These are phyloP conservation scores for Boletellus emodensis DNA, from an alignment of 768 basidiomycete species.

Conservation along the genomic window DNA sequence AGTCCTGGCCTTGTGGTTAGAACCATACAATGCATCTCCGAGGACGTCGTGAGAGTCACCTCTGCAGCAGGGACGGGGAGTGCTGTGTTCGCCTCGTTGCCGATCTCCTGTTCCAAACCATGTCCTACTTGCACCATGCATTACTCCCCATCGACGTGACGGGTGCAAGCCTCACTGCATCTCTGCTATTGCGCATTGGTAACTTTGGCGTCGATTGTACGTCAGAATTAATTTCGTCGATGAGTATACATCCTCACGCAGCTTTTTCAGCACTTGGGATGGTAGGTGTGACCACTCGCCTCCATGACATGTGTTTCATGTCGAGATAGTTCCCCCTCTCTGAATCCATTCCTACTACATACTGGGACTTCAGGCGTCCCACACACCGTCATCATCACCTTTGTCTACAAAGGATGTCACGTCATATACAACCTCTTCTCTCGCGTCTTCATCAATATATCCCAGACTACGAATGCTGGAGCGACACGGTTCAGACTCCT, in stretches of 20 bases:
- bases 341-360: too few species aligned
- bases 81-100: slow-evolving; percentile 81
- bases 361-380: slow-evolving; percentile 46
- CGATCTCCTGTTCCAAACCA: slow-evolving; percentile 76
- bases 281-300: slow-evolving; percentile 69
- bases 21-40: slow-evolving; percentile 39
- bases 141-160: slow-evolving; percentile 73
- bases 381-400: slow-evolving; percentile 76
- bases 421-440: slow-evolving; percentile 78
- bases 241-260: background rate
- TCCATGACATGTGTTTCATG: slow-evolving; percentile 43
- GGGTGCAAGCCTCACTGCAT: slow-evolving; percentile 41
- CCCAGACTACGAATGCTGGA: too few species aligned
- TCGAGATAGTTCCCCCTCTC: slow-evolving; percentile 44
- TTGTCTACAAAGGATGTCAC: slow-evolving; percentile 65
- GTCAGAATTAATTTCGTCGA: background rate
- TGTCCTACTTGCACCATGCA: slow-evolving; percentile 64
- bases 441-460: too few species aligned
- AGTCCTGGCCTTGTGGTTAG: slow-evolving; percentile 82
- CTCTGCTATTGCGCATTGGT: slow-evolving; percentile 54
- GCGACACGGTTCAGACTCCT: too few species aligned
- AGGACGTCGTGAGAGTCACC: slow-evolving; percentile 80
- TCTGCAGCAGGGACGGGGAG: slow-evolving; percentile 64
- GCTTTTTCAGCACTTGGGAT: slow-evolving; percentile 62
- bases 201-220: slow-evolving; percentile 9